phyloP scores from a whole-genome alignment of 1,284 basidiomycete genomes.

The Sanghuangporus weigelae region DNA sequence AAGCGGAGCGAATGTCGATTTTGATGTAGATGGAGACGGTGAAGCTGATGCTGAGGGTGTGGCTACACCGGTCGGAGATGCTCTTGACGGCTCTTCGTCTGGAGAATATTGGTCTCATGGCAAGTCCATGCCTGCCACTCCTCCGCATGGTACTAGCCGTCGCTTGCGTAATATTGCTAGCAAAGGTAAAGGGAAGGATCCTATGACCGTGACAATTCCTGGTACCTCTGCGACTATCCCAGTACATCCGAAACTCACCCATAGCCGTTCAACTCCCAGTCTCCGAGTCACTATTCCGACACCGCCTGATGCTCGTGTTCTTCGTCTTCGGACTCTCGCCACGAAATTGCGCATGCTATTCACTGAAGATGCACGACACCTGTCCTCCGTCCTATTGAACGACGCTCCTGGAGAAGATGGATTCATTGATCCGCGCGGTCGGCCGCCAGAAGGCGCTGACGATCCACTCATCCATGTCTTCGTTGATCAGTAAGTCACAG shows the following conservation, averaged over 20 bases:
- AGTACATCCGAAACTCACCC: conserved; percentile 12
- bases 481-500: conserved; percentile 68
- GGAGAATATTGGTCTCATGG: conserved; percentile 12
- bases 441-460: conserved; percentile 33
- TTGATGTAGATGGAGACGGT: conserved; percentile 11
- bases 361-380: conserved; percentile 23
- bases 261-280: conserved; percentile 17
- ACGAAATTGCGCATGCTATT: conserved; percentile 25
- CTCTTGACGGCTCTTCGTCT: conserved; percentile 15
- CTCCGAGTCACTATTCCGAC: conserved; percentile 15
- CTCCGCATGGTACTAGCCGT: conserved; percentile 11
- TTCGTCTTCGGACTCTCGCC: conserved; percentile 28
- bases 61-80: conserved; percentile 11
- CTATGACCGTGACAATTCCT: conserved; percentile 10
- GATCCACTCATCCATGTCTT: conserved; percentile 77
- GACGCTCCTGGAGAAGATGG: conserved; percentile 19
- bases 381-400: conserved; percentile 37
- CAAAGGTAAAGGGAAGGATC: conserved; percentile 14
- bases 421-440: conserved; percentile 41
- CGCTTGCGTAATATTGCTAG: background rate
- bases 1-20: conserved; percentile 4
- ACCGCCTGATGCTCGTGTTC: conserved; percentile 34
- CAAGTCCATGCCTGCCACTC: conserved; percentile 18
- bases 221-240: conserved; percentile 9
- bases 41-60: conserved; percentile 15